Conservation (phyloP, 192 early-diverging fungal species). For the Coemansia sp. region DNA sequence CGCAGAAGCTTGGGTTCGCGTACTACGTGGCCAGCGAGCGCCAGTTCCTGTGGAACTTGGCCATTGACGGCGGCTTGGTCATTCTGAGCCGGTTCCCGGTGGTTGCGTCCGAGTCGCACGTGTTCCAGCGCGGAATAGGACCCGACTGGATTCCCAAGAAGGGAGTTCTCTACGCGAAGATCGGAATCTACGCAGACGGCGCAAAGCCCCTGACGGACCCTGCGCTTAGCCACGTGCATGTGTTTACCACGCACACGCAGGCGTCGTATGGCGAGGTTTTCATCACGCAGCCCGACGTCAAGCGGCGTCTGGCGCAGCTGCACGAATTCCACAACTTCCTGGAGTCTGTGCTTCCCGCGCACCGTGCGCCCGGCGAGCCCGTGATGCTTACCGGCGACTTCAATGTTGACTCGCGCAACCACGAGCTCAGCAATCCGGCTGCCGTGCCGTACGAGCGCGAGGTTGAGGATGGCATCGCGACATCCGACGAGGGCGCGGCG, state of each 20-base stretch:
- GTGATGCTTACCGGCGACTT: slow-evolving; percentile 70
- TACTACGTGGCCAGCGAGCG: slow-evolving; percentile 63
- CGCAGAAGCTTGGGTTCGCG: slow-evolving; percentile 67
- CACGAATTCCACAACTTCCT: slow-evolving; percentile 66
- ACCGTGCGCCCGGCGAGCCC: slow-evolving; percentile 54
- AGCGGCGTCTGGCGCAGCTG: slow-evolving; percentile 61
- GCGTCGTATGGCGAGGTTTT: slow-evolving; percentile 66
- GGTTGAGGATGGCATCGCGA: slow-evolving; percentile 47
- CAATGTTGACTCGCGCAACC: slow-evolving; percentile 57
- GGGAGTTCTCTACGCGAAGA: slow-evolving; percentile 76
- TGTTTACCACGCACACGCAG: slow-evolving; percentile 86
- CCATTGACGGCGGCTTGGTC: slow-evolving; percentile 76
- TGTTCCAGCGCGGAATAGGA: slow-evolving; percentile 66
- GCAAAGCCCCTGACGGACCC: background rate
- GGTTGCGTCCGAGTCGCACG: slow-evolving; percentile 57
- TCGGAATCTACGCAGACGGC: slow-evolving; percentile 54
- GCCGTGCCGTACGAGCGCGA: slow-evolving; percentile 43
- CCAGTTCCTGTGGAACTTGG: slow-evolving; percentile 61
- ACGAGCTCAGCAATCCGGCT: slow-evolving; percentile 30
- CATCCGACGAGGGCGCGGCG: slow-evolving; percentile 56
- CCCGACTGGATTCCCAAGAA: slow-evolving; percentile 75
- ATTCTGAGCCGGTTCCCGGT: slow-evolving; percentile 77
- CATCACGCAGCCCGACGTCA: slow-evolving; percentile 59
- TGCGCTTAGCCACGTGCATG: slow-evolving; percentile 54
- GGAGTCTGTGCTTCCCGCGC: slow-evolving; percentile 49